Conservation (phyloP, 306 rosid species). For the Dicorynia guianensis region DNA sequence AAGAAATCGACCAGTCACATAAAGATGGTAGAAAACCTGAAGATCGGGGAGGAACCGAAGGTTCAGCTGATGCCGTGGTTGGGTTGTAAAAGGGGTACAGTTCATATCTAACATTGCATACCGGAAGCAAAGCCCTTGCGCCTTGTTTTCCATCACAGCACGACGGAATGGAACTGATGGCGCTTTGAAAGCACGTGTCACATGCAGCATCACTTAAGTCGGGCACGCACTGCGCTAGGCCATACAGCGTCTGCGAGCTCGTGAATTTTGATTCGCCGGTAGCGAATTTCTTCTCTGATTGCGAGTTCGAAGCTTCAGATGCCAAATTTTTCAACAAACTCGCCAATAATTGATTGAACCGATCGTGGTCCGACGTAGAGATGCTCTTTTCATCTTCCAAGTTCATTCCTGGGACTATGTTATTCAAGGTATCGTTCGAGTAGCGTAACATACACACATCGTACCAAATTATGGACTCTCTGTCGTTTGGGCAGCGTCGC, state of each 20-base stretch:
- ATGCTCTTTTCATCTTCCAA: neutral
- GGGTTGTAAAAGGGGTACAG: neutral
- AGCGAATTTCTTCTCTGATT: conserved; percentile 14
- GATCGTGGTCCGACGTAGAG: neutral
- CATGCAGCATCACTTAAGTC: neutral
- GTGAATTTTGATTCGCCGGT: neutral
- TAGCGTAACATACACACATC: conserved; percentile 41
- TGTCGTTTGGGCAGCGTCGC: conserved; percentile 33
- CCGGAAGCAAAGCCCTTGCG: conserved; percentile 20
- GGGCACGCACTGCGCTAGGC: conserved; percentile 35
- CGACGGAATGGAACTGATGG: conserved; percentile 12
- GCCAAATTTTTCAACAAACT: neutral
- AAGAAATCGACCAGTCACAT: too few species aligned
- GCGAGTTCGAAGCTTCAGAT: neutral
- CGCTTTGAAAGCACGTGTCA: conserved; percentile 1
- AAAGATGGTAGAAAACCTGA: neutral
- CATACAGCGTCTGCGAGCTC: conserved; percentile 22
- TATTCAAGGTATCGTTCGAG: conserved; percentile 18
- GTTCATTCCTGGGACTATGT: neutral
- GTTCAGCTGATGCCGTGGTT: neutral
- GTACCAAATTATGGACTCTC: conserved; percentile 40
- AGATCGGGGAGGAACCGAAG: neutral
- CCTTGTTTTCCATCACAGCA: conserved; percentile 33
- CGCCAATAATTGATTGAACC: conserved; percentile 21
- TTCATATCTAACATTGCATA: conserved; percentile 19